Base-by-base conservation (phyloP, 176 grass and related monocot genomes). In the Aegilops speltoides region DNA sequence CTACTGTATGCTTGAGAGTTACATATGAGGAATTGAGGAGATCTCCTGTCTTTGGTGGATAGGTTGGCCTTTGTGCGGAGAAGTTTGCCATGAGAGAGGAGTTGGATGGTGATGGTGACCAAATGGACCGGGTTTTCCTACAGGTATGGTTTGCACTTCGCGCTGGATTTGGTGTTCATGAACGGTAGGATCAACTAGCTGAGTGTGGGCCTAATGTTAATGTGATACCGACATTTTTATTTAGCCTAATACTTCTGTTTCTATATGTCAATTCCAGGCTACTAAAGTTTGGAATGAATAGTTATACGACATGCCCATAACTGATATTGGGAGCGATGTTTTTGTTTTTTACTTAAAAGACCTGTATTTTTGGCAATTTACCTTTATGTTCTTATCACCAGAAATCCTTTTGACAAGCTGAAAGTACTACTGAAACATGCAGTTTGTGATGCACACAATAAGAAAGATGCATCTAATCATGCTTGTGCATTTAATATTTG, bases 71-170 rank as follows among this genome's bases (percentile, higher is more conserved):
- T 13, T 98, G 96, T 79, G 90, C 64, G 20, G 76, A 91, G 63
- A 86, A 89, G 63, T 77, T 95, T 66, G 68, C 64, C 22, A 86
- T 45, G 43, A 93, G 61, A 31, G 66, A 91, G 64, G 79, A 85
- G 64, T 11, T 69, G 7, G 61, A 25, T 3, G 68, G 61, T 19
- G 40, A 86, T 43, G 79, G 23, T 63, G 89, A 82, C 46, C 77
- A 81, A 60, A 87, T 90, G 56, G 86, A 95, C 89, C 32, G 71
- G 23, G 86, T 95, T 82, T 98, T 98, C 79, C 77, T 90, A 81
- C 93, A 93, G 89, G 95, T 98, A 91, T 65, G 64, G 7, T 65
- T 78, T 61, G 57, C 50, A 70, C 16, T 50, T 78, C 7, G 37
- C 48, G 36, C 48, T 64, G 37, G 25, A 70, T 80, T 38, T 36